Evolutionary conservation across 306 rosid species (phyloP).

Genomic region (Vachellia pachyceras): DNA sequence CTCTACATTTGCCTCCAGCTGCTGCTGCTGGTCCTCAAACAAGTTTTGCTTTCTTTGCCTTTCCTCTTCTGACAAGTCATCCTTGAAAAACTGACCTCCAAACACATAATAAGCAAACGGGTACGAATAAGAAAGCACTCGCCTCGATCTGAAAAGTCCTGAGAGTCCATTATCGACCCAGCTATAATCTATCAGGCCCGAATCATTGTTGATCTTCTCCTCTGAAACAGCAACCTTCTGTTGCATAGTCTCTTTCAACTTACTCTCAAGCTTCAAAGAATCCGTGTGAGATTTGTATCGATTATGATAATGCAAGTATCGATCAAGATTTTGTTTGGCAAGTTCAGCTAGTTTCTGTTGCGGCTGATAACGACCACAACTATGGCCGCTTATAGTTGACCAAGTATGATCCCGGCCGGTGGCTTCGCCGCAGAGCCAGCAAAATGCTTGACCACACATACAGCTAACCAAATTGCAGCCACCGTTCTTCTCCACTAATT

Average conservation of each 20-base stretch:
- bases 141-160: slow-evolving; percentile 93
- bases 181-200: slow-evolving; percentile 71
- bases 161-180: slow-evolving; percentile 86
- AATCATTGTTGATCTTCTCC: slow-evolving; percentile 48
- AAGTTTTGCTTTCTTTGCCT: slow-evolving; percentile 84
- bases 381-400: slow-evolving; percentile 86
- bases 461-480: slow-evolving; percentile 93
- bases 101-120: slow-evolving; percentile 98
- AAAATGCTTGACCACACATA: slow-evolving; percentile 86
- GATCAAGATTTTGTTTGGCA: slow-evolving; percentile 81
- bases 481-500: slow-evolving; percentile 97
- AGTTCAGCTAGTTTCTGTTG: slow-evolving; percentile 72
- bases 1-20: slow-evolving; percentile 92
- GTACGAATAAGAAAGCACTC: slow-evolving; percentile 92
- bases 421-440: slow-evolving; percentile 98
- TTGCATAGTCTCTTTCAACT: slow-evolving; percentile 69
- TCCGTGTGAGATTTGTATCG: slow-evolving; percentile 96
- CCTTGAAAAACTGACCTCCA: slow-evolving; percentile 91
- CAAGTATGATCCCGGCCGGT: slow-evolving; percentile 92
- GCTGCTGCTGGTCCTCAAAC: slow-evolving; percentile 99
- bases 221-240: slow-evolving; percentile 70
- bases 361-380: slow-evolving; percentile 92
- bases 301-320: slow-evolving; percentile 94
- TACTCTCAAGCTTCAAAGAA: slow-evolving; percentile 88
- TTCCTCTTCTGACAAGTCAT: slow-evolving; percentile 69